phyloP scores from a whole-genome alignment of 805 yeast genomes.

The Ogataea salicorniae region DNA sequence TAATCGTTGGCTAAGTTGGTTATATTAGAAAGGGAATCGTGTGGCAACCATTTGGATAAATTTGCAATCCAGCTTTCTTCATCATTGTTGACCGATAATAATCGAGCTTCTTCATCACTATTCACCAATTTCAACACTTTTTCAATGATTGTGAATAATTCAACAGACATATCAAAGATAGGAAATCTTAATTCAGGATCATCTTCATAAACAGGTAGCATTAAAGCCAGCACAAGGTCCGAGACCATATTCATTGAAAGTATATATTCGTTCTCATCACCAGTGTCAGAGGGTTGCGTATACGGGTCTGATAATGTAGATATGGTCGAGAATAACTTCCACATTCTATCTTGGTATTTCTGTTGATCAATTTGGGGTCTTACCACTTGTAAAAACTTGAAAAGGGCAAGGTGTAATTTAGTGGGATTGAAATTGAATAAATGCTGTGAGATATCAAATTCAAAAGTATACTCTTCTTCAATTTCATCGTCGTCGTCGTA shows the following conservation, averaged over 20 bases:
- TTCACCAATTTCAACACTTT: constrained; percentile 33
- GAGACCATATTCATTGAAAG: constrained; percentile 54
- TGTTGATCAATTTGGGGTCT: constrained; percentile 7
- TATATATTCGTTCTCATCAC: constrained; percentile 38
- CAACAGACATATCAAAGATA: constrained; percentile 29
- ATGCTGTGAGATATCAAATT: constrained; percentile 18
- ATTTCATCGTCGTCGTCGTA: constrained; percentile 7
- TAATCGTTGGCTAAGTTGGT: constrained; percentile 23
- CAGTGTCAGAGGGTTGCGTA: constrained; percentile 65
- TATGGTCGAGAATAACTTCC: constrained; percentile 26
- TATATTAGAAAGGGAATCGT: constrained; percentile 19
- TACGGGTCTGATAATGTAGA: constrained; percentile 51
- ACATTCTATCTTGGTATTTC: constrained; percentile 7
- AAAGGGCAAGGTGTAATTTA: constrained; percentile 29
- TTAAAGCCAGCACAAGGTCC: constrained; percentile 43
- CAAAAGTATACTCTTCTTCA: constrained; percentile 29
- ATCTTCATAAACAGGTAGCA: constrained; percentile 21
- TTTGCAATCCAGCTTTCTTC: constrained; percentile 30
- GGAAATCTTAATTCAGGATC: constrained; percentile 30
- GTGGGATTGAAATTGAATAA: constrained; percentile 21
- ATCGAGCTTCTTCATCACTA: constrained; percentile 37
- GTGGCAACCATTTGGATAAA: constrained; percentile 35
- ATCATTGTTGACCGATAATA: constrained; percentile 39
- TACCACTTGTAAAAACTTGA: constrained; percentile 21
- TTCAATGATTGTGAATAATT: constrained; percentile 33